Evolutionary conservation across 2,329 filamentous ascomycete genomes (phyloP).

Genomic region (Colletotrichum tofieldiae): DNA sequence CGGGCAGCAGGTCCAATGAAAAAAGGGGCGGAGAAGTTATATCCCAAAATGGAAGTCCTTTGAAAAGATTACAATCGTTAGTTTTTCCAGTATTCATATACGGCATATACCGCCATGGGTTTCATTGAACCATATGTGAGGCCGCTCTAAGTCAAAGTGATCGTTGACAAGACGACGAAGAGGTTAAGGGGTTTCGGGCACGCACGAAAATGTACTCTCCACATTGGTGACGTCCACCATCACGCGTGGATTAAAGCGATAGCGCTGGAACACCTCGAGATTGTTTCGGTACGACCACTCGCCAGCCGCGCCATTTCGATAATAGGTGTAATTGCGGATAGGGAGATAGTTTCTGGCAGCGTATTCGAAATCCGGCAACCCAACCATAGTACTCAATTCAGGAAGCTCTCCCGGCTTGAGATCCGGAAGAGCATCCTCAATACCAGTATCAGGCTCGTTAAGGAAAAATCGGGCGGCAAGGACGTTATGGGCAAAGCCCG

Average conservation of each 20-base stretch:
- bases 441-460: conserved; percentile 50
- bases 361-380: conserved; percentile 63
- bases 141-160: too few relatives aligned
- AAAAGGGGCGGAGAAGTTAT: conserved; percentile 61
- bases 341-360: conserved; percentile 60
- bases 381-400: conserved; percentile 57
- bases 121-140: conserved; percentile 3
- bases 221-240: conserved; percentile 58
- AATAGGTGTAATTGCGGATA: conserved; percentile 60
- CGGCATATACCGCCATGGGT: too few relatives aligned
- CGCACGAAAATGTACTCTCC: conserved; percentile 49
- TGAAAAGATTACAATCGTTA: too few relatives aligned
- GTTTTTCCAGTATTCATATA: too few relatives aligned
- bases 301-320: conserved; percentile 62
- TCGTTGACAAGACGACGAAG: neutral
- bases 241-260: conserved; percentile 57
- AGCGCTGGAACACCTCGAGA: conserved; percentile 62
- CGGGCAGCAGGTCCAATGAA: conserved; percentile 61
- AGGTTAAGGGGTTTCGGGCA: neutral
- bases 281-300: conserved; percentile 67
- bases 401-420: conserved; percentile 46
- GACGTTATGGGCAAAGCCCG: too few relatives aligned
- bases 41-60: conserved; percentile 59
- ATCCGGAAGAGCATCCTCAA: conserved; percentile 47
- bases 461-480: too few relatives aligned